Percentiles rank a stretch among this genome's conserved stretches.
phyloP scores from a whole-genome alignment of 2,329 filamentous ascomycete species.

The Coniochaeta sp. region DNA sequence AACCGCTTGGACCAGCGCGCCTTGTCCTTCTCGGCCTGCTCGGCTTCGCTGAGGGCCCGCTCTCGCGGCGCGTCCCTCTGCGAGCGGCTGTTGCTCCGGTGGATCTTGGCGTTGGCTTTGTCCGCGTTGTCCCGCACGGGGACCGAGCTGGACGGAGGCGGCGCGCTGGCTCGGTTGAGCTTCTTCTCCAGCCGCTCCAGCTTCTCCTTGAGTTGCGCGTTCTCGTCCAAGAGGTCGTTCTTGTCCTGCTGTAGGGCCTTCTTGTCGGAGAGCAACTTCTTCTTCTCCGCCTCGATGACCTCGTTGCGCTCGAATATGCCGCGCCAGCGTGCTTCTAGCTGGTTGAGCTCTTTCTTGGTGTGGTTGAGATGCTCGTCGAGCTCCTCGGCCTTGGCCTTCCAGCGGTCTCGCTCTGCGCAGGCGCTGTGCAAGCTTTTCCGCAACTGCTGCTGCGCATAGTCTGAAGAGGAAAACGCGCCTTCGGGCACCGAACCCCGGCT shows the following conservation, averaged over 20 bases:
- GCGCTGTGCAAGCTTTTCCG: slow-evolving; percentile 17
- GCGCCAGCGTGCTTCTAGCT: slow-evolving; percentile 12
- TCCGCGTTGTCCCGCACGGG: slow-evolving; percentile 15
- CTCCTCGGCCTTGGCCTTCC: slow-evolving; percentile 14
- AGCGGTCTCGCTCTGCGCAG: slow-evolving; percentile 15
- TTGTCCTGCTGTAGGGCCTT: slow-evolving; percentile 14
- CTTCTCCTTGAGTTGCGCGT: slow-evolving; percentile 10
- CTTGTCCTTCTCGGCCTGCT: slow-evolving; percentile 16
- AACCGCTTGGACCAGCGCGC: slow-evolving; percentile 23
- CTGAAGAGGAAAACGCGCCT: slow-evolving; percentile 14
- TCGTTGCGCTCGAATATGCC: slow-evolving; percentile 16
- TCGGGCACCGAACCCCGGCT: slow-evolving; percentile 13
- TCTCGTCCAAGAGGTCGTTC: slow-evolving; percentile 9
- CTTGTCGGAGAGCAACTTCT: slow-evolving; percentile 13
- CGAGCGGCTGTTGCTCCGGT: slow-evolving; percentile 17
- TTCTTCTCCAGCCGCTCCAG: slow-evolving; percentile 12
- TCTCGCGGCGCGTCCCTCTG: slow-evolving; percentile 8
- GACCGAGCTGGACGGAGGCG: slow-evolving; percentile 6
- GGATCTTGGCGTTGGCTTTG: slow-evolving; percentile 14
- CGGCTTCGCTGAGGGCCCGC: slow-evolving; percentile 1
- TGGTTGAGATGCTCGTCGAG: slow-evolving; percentile 14
- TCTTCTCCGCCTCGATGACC: slow-evolving; percentile 17
- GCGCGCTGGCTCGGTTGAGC: slow-evolving; percentile 12
- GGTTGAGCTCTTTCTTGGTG: slow-evolving; percentile 14
- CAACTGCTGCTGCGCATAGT: slow-evolving; percentile 17